Evolutionary conservation across 2,329 filamentous ascomycete genomes (phyloP), one percentile per base, ranked within the genome.

Genomic region (Bretziella fagacearum): DNA sequence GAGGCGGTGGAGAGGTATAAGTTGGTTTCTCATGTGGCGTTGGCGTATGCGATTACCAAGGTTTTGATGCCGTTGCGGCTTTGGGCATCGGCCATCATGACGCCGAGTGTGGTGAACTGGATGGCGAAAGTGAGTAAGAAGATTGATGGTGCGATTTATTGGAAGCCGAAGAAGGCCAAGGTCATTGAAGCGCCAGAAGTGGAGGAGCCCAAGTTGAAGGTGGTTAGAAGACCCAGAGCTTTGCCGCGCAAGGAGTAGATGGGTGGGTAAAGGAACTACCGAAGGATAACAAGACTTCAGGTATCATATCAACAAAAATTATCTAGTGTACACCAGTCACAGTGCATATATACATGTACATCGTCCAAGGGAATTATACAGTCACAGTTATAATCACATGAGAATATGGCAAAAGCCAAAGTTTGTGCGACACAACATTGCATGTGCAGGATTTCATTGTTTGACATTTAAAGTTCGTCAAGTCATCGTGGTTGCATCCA

Each of bases 31-130:
- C 75, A 80, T 61, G 74, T 96, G 53, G 91, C 84, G 20, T 81
- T 91, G 17, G 87, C 91, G 4, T 98, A 91, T 66, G 82, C 85
- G 1, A 73, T 95, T 52, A 93, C 85, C 1, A 98, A 98, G 64
- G 77, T 77, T 13, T 58, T 96, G 50, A 60, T 98, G 53, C 85
- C 91, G 0, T 56, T 83, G 10, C 72, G 91, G 54, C 73, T 98
- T 52, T 65, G 80, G 22, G 62, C 76, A 5, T 94, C 87, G 63
- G 71, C 93, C 3, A 93, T 83, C 84, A 81, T 74, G 11, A 94
- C 91, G 40, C 91, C 91, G 3, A 93, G 84, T 81, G 93, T 96
- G 68, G 87, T 45, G n/a, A 32, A 22, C 22, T 44, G 26, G 20
- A 30, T 15, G 7, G 20, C 8, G 8, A 18, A 26, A 17, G n/a